These are phyloP conservation scores for Dactylellina parvicollis DNA, from an alignment of 2,329 filamentous ascomycete species.

Conservation along the genomic window DNA sequence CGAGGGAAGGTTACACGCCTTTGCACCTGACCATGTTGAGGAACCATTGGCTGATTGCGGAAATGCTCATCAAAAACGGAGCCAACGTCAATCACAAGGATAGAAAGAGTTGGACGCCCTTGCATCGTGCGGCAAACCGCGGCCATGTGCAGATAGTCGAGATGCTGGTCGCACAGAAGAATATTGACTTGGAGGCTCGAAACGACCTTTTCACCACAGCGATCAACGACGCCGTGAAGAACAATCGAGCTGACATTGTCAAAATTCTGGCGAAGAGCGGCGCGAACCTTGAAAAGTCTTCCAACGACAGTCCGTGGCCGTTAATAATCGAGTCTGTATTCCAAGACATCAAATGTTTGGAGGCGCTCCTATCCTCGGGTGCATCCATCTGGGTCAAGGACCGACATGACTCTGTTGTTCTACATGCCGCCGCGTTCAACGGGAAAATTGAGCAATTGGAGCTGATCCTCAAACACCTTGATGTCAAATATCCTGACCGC, in stretches of 20 bases:
- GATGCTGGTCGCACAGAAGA: slow-evolving; percentile 38
- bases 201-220: slow-evolving; percentile 23
- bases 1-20: slow-evolving; percentile 29
- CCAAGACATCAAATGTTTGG: slow-evolving; percentile 28
- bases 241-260: slow-evolving; percentile 24
- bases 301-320: slow-evolving; percentile 11
- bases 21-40: slow-evolving; percentile 32
- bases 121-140: slow-evolving; percentile 32
- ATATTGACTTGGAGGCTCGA: slow-evolving; percentile 31
- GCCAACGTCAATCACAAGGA: slow-evolving; percentile 44
- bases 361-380: slow-evolving; percentile 11
- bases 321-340: slow-evolving; percentile 23
- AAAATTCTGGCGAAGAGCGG: slow-evolving; percentile 23
- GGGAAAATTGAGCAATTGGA: slow-evolving; percentile 32
- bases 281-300: slow-evolving; percentile 25
- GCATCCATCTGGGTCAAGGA: slow-evolving; percentile 38
- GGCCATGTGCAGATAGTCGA: slow-evolving; percentile 30
- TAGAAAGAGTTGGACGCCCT: slow-evolving; percentile 28
- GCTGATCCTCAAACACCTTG: slow-evolving; percentile 25
- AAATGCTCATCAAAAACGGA: slow-evolving; percentile 29
- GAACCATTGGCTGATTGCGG: slow-evolving; percentile 20
- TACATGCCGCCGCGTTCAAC: slow-evolving; percentile 13
- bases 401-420: slow-evolving; percentile 6
- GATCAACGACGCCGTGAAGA: slow-evolving; percentile 34
- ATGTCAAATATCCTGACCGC: slow-evolving; percentile 35